Conservation (phyloP, 2,329 filamentous ascomycete genomes). For the Aureobasidium lini region DNA sequence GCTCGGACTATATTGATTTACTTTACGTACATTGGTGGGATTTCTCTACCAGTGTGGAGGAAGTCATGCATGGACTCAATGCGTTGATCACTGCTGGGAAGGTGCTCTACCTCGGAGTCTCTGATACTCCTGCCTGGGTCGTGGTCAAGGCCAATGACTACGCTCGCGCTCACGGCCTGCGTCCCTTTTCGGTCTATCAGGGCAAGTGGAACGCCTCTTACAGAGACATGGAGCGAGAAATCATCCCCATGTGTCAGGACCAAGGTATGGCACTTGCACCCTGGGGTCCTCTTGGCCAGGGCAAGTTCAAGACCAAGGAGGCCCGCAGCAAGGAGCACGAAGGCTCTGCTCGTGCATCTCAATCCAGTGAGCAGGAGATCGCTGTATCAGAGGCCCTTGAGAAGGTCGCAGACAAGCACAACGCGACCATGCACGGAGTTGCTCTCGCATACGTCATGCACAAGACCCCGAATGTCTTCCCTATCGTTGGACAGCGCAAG, state of each 20-base stretch:
- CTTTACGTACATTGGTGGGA: slow-evolving; percentile 36
- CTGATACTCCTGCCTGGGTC: slow-evolving; percentile 37
- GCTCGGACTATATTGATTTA: slow-evolving; percentile 63
- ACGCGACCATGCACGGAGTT: slow-evolving; percentile 10
- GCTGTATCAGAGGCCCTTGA: slow-evolving; percentile 52
- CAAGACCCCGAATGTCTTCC: slow-evolving; percentile 63
- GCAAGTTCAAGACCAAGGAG: slow-evolving; percentile 36
- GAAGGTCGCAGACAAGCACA: slow-evolving; percentile 49
- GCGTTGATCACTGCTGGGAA: slow-evolving; percentile 34
- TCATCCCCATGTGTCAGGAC: slow-evolving; percentile 37
- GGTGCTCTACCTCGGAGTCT: slow-evolving; percentile 39
- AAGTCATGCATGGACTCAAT: slow-evolving; percentile 39
- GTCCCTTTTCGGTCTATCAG: slow-evolving; percentile 35
- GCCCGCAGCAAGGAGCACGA: slow-evolving; percentile 37
- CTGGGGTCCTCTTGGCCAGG: slow-evolving; percentile 45
- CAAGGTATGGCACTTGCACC: slow-evolving; percentile 42
- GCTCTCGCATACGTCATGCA: slow-evolving; percentile 65
- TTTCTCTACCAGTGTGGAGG: slow-evolving; percentile 34
- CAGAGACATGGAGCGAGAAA: slow-evolving; percentile 39
- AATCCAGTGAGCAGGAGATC: slow-evolving; percentile 38
- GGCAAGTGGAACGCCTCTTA: slow-evolving; percentile 35
- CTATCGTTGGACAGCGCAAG: slow-evolving; percentile 63
- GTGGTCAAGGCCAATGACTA: slow-evolving; percentile 26
- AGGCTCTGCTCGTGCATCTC: slow-evolving; percentile 22
- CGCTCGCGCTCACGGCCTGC: slow-evolving; percentile 33